Base-by-base conservation (phyloP, 495 filamentous ascomycete genomes). In the Hypoxylon lenormandii region DNA sequence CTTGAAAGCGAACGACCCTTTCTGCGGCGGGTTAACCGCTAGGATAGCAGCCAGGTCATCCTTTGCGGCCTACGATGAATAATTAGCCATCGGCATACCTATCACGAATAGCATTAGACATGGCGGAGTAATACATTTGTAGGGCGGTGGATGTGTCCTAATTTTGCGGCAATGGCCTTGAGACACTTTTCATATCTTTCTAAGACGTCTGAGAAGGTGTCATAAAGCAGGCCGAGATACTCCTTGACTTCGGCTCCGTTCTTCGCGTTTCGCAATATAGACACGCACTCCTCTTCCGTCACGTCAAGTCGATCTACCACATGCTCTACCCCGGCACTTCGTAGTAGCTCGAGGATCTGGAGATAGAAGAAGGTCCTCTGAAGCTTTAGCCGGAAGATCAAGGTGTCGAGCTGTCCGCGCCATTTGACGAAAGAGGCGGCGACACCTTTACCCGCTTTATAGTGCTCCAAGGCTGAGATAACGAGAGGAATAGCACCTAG, bases 401-500 rank as follows among this genome's bases (percentile, higher is more conserved):
- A 56, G 4, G 42, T 42, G 21, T 70, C 61, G 13, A 70, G 48
- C 15, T 60, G 54, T 12, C 61, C 67, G 11, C 38, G 53, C 11
- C 26, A 70, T 40, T 70, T 60, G 48, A 65, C 2, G 7, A 70
- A 45, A 1, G 71, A 63, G 0, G 74, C 59, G 15, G 50, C 13
- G 1, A 50, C 21, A 13, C 54, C 48, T 18, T 65, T 26, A 28
- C 70, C 74, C 10, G 54, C 60, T 38, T 74, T 72, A 57, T 78
- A 79, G 48, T 75, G 63, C 40, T 78, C 70, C 0, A 80, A 62
- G 10, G 75, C 73, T 2, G 70, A 72, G n/a, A 80, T 76, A 0
- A 77, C 62, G 5, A 80, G 48, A 4, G 78, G 76, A 15, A 80
- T 69, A 13, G 70, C 73, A 13, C 69, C 77, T 6, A 80, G 74